Evolutionary conservation across 495 filamentous ascomycete species (phyloP), one percentile per base, ranked within the genome.

Genomic region (Penicillium waksmanii): DNA sequence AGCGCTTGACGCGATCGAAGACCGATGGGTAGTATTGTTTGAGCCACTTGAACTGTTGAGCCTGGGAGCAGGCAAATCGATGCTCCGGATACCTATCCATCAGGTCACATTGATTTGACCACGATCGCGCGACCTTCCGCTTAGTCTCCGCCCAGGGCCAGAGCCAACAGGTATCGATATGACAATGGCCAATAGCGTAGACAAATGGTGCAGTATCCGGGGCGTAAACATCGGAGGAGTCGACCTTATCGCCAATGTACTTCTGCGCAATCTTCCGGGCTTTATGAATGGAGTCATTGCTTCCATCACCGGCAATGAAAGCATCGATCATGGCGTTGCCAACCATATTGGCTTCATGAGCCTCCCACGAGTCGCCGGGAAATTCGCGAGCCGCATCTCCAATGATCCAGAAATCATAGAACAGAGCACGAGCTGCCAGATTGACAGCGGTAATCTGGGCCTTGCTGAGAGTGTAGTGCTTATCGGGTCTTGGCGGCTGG

Each of bases 81-180:
- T 96, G 89, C 73, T 98, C 95, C 1, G 94, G 92, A 61, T 98
- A 98, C 4, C 91, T 85, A 35, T 98, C 95, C 78, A 98, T 89
- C 46, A 98, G 77, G 66, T 94, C 87, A 69, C 93, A 96, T 69
- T 98, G 95, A 69, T 90, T 96, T 2, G 92, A 91, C 94, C 95
- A 98, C 1, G 94, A 97, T 19, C 95, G 86, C 23, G 91, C 95
- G 7, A 97, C 88, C 78, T 98, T 98, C 58, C 95, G 89, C 72
- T 96, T 97, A 1, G 95, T 98, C 80, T 98, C 95, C n/a, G 92
- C 95, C 82, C 89, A 98, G 3, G 95, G 95, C 95, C 95, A 98
- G 10, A 98, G 79, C 95, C 95, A 98, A 74, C 93, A 97, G 25
- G 90, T 93, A 76, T 96, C 95, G 63, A 98, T 98, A 69, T 98